These are phyloP conservation scores for Fimicolochytrium jonesii DNA, from an alignment of 192 early-diverging fungal genomes.

Conservation along the genomic window DNA sequence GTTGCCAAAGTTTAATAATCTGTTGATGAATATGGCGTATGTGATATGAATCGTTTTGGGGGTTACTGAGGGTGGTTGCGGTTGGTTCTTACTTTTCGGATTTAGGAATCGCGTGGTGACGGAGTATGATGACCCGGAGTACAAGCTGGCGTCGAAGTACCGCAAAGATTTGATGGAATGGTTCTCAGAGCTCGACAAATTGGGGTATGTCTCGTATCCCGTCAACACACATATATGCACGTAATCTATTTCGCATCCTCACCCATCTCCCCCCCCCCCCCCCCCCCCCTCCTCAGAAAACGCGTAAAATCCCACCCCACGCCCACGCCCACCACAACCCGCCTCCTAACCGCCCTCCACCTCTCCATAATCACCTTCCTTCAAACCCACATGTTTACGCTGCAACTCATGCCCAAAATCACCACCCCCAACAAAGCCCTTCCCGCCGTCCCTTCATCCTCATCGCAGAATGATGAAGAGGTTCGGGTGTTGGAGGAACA, in stretches of 20 bases:
- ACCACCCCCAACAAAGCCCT: background rate
- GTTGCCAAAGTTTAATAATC: slow-evolving; percentile 42
- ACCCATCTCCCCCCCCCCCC: too few relatives aligned
- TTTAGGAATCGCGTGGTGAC: slow-evolving; percentile 21
- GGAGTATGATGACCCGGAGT: slow-evolving; percentile 36
- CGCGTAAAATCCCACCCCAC: slow-evolving; percentile 39
- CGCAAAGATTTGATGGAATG: slow-evolving; percentile 45
- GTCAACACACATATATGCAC: too few relatives aligned
- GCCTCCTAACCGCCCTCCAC: slow-evolving; percentile 35
- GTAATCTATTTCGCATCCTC: too few relatives aligned
- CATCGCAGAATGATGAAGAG: slow-evolving; percentile 9
- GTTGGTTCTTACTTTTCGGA: background rate
- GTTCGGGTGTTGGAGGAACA: slow-evolving; percentile 36
- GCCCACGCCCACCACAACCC: background rate
- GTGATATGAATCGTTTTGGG: too few relatives aligned
- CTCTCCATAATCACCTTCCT: slow-evolving; percentile 43
- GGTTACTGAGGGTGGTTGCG: background rate
- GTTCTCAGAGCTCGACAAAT: slow-evolving; percentile 45
- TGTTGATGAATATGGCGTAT: slow-evolving; percentile 36
- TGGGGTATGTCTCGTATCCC: too few relatives aligned
- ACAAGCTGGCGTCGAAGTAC: slow-evolving; percentile 32
- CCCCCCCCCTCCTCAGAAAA: slow-evolving; percentile 31
- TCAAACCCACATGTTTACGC: slow-evolving; percentile 50
- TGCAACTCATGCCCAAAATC: slow-evolving; percentile 48
- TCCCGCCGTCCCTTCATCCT: background rate